Conservation (phyloP, 441 rosid species). For the Euphorbia corollata region DNA sequence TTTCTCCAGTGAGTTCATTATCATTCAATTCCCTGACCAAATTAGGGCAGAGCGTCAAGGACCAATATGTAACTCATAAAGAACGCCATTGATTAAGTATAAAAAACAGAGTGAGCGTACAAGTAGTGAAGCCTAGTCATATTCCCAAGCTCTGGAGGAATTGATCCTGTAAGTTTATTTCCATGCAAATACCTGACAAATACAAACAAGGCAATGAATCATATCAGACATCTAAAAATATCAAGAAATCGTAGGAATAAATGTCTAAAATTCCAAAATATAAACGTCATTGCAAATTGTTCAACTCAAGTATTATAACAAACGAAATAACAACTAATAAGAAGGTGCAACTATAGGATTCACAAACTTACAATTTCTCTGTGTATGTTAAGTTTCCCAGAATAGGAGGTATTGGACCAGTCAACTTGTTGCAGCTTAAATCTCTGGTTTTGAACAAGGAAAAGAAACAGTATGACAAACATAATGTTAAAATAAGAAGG, state of each 20-base stretch:
- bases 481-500: background rate
- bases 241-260: background rate
- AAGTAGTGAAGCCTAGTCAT: conserved; percentile 92
- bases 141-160: conserved; percentile 91
- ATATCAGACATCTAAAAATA: background rate
- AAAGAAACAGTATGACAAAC: background rate
- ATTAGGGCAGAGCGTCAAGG: conserved; percentile 10
- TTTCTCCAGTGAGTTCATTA: conserved; percentile 59
- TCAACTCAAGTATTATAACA: background rate
- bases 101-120: no score
- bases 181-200: conserved; percentile 65
- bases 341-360: conserved; percentile 7
- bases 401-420: conserved; percentile 78
- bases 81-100: no score
- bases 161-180: conserved; percentile 65
- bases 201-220: conserved; percentile 5
- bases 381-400: conserved; percentile 80
- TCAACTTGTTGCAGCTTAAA: conserved; percentile 72
- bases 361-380: conserved; percentile 61
- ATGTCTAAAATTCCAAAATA: background rate
- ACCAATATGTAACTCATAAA: background rate
- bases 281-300: background rate
- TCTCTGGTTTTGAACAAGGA: conserved; percentile 41
- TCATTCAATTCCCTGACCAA: conserved; percentile 73
- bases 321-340: background rate